These are phyloP conservation scores for Allantophomopsis cytisporea DNA, from an alignment of 2,329 filamentous ascomycete species.

Conservation along the genomic window DNA sequence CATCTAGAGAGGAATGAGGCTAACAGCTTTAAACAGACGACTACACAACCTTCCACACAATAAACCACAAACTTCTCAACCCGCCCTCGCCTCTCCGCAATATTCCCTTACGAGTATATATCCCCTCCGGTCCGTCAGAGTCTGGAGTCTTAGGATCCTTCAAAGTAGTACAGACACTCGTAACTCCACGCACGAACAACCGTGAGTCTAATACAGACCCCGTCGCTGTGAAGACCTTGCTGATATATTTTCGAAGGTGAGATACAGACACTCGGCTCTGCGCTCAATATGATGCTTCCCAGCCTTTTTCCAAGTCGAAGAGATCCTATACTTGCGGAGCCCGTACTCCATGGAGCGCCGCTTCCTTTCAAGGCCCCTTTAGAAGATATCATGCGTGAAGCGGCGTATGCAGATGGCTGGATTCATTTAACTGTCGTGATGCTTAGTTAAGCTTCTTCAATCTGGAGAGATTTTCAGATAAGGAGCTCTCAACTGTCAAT, in stretches of 20 bases:
- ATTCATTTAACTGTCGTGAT: slow-evolving; percentile 72
- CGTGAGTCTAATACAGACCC: slow-evolving; percentile 15
- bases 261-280: slow-evolving; percentile 66
- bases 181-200: slow-evolving; percentile 33
- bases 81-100: slow-evolving; percentile 63
- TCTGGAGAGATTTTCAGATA: too few relatives aligned
- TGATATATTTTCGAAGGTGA: slow-evolving; percentile 1
- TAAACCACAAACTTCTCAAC: slow-evolving; percentile 67
- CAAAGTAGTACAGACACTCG: slow-evolving; percentile 63
- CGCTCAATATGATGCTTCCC: slow-evolving; percentile 63
- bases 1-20: too few relatives aligned
- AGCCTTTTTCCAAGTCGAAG: slow-evolving; percentile 76
- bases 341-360: slow-evolving; percentile 71
- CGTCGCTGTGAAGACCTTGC: background rate
- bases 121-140: slow-evolving; percentile 39
- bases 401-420: slow-evolving; percentile 88
- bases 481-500: too few relatives aligned
- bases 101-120: slow-evolving; percentile 79
- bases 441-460: slow-evolving; percentile 24
- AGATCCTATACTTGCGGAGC: slow-evolving; percentile 71
- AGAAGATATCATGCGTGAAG: slow-evolving; percentile 70
- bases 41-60: too few relatives aligned
- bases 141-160: slow-evolving; percentile 37
- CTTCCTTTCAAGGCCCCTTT: slow-evolving; percentile 71
- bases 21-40: too few relatives aligned